Evolutionary conservation across 805 yeast genomes (phyloP), one percentile per base, ranked within the genome.

Genomic region (Alloascoidea africana): DNA sequence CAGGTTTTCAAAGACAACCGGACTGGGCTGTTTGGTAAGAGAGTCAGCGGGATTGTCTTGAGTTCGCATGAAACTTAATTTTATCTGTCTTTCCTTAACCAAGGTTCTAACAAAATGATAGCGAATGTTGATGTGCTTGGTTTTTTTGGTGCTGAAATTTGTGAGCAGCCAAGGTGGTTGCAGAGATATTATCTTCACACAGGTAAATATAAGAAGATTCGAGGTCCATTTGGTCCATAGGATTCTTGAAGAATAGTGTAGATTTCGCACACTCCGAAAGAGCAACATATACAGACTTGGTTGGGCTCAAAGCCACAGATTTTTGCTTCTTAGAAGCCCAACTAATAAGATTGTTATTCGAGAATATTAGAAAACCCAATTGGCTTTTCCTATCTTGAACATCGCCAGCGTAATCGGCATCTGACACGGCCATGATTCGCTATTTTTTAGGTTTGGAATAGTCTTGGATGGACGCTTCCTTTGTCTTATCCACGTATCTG

Each of bases 51-150:
- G 30, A 23, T 23, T 23, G n/a, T 23, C n/a, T 8, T 8, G 13
- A 8, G 30, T 23, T 8, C n/a, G 8, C 13, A 23, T 23, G n/a
- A 8, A 23, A 8, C 30, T n/a, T 8, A 23, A n/a, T 23, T n/a
- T 23, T 8, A 23, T 23, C n/a, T 23, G 13, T 23, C n/a, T 23
- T 8, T 23, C 30, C 13, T 8, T 8, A 8, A 23, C 30, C n/a
- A 23, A n/a, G n/a, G 8, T 23, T 8, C 30, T 8, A 8, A 23
- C 30, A n/a, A 23, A 23, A n/a, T 23, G 30, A 23, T 23, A 23
- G n/a, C n/a, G 30, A n/a, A 23, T 23, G n/a, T 8, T n/a, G n/a
- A 23, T 23, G 30, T 23, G 30, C 30, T 23, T 23, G n/a, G 30
- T 23, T n/a, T 23, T 23, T 23, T 23, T 8, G n/a, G n/a, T 23